Evolutionary conservation across 805 yeast species (phyloP).

Genomic region (Wickerhamiella brachini): DNA sequence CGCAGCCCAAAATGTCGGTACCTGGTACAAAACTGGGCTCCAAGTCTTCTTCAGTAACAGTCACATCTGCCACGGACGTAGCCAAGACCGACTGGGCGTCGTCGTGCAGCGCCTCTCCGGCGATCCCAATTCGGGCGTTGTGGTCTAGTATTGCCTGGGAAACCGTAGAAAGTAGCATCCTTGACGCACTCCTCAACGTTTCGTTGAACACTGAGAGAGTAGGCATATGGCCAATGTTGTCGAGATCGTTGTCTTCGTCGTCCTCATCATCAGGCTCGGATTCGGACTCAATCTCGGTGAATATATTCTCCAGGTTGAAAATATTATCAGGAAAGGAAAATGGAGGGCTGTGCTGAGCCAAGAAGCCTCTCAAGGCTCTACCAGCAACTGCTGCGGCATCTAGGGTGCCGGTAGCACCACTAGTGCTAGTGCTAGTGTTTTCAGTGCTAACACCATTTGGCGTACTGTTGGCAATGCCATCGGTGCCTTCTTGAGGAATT

Average conservation of each 20-base stretch:
- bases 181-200: conserved; percentile 12
- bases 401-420: background rate
- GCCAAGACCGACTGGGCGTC: background rate
- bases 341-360: background rate
- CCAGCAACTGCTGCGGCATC: background rate
- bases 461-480: no score
- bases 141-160: background rate
- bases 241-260: conserved; percentile 10
- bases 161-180: background rate
- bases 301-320: conserved; percentile 1
- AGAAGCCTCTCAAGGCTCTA: background rate
- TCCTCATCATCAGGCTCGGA: conserved; percentile 4
- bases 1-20: conserved; percentile 47
- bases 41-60: background rate
- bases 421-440: background rate
- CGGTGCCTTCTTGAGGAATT: no score
- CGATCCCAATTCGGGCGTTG: background rate
- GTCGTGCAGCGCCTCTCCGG: conserved; percentile 1
- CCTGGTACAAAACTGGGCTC: background rate
- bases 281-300: background rate
- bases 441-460: background rate
- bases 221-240: conserved; percentile 14
- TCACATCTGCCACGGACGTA: background rate
- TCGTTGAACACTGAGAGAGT: conserved; percentile 11
- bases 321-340: background rate